A percentile compares a stretch with the other conserved stretches of the same genome.
Conservation (phyloP, 768 basidiomycete species). For the Pholiota molesta region DNA sequence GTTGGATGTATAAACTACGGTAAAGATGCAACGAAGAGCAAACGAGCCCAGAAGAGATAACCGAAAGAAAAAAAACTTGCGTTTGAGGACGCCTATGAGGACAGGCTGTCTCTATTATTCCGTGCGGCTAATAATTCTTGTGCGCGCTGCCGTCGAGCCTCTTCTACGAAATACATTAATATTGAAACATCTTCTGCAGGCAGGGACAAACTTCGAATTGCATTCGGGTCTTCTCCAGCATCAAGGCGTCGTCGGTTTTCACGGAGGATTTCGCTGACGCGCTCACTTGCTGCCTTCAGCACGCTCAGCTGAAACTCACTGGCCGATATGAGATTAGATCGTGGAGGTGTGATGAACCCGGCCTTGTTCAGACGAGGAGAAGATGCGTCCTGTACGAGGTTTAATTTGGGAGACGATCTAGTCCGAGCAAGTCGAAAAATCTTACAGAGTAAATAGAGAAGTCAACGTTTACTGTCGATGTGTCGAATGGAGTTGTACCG, state of each 20-base stretch:
- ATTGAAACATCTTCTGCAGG: neutral
- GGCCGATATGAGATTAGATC: slow-evolving; percentile 4
- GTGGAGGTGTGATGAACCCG: slow-evolving; percentile 13
- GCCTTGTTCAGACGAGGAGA: slow-evolving; percentile 18
- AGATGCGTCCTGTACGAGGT: slow-evolving; percentile 9
- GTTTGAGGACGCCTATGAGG: too few relatives aligned
- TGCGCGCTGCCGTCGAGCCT: slow-evolving; percentile 23
- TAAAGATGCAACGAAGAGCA: neutral
- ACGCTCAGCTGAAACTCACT: slow-evolving; percentile 9
- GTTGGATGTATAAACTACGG: neutral
- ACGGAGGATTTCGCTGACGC: slow-evolving; percentile 26
- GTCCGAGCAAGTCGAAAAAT: neutral
- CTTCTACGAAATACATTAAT: slow-evolving; percentile 9
- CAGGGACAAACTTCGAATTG: slow-evolving; percentile 19
- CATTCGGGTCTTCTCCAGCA: slow-evolving; percentile 22
- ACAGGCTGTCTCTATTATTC: neutral
- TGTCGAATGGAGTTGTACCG: neutral
- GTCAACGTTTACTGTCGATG: neutral
- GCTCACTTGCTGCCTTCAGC: slow-evolving; percentile 23
- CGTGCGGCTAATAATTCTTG: slow-evolving; percentile 20
- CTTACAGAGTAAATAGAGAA: slow-evolving; percentile 15
- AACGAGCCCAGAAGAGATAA: neutral
- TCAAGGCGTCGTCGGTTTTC: slow-evolving; percentile 25
- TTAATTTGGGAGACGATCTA: neutral
- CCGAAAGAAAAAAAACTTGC: neutral